Conservation (phyloP, 1,139 yeast species). For the Entelexis paramagnoliae region DNA sequence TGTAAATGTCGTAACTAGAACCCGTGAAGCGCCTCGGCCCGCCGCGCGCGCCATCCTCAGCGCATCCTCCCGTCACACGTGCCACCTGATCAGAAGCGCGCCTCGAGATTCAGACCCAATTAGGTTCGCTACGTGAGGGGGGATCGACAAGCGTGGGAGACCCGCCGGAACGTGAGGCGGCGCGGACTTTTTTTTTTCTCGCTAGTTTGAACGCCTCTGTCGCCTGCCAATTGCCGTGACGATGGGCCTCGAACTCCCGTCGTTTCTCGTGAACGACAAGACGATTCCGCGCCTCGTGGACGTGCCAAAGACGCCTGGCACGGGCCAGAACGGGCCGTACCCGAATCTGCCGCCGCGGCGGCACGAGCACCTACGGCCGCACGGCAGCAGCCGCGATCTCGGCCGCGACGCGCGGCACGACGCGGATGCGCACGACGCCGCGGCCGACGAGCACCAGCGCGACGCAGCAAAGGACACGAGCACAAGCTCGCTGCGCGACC, state of each 20-base stretch:
- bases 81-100: slow-evolving; percentile 3
- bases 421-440: not conserved
- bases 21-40: not conserved
- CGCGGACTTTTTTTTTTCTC: not conserved
- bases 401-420: not conserved
- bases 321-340: slow-evolving; percentile 21
- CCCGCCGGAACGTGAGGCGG: not conserved
- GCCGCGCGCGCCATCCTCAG: not conserved
- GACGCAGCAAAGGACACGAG: not conserved
- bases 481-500: not conserved
- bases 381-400: not conserved
- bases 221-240: not conserved
- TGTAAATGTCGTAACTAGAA: no score
- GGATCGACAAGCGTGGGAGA: not conserved
- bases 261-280: slow-evolving; percentile 21
- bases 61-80: not conserved
- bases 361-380: not conserved
- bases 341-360: slow-evolving; percentile 16
- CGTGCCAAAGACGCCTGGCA: slow-evolving; percentile 18
- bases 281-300: slow-evolving; percentile 20
- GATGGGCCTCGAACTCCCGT: slow-evolving; percentile 21
- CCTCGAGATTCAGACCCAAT: not conserved
- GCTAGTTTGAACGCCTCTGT: not conserved
- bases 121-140: not conserved
- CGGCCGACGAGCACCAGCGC: not conserved